A percentile compares a stretch with the other conserved stretches of the same genome.
Evolutionary conservation across 768 basidiomycete species (phyloP).

Genomic region (Astraeus odoratus): DNA sequence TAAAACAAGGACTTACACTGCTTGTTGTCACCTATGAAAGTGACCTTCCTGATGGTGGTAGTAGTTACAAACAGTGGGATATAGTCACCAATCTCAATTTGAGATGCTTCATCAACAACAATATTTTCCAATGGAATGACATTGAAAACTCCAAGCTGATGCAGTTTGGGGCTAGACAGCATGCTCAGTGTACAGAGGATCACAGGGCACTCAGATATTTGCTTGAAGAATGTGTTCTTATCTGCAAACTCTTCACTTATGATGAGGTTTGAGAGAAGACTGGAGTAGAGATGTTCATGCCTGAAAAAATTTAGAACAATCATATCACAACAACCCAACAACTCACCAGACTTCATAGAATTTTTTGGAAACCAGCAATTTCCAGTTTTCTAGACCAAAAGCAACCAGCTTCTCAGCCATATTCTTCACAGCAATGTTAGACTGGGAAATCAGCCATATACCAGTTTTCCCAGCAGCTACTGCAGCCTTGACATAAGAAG

Average conservation of each 20-base stretch:
- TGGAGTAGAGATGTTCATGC: constrained; percentile 73
- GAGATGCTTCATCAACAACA: constrained; percentile 61
- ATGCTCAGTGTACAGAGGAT: constrained; percentile 74
- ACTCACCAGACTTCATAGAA: constrained; percentile 64
- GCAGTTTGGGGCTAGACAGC: constrained; percentile 41
- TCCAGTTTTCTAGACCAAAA: constrained; percentile 49
- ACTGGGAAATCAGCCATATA: constrained; percentile 79
- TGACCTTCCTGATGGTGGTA: constrained; percentile 40
- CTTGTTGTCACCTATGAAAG: constrained; percentile 63
- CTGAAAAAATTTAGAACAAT: constrained; percentile 30
- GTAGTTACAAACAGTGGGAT: constrained; percentile 31
- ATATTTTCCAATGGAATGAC: constrained; percentile 39
- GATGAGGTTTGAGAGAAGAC: constrained; percentile 45
- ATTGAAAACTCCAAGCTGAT: constrained; percentile 14
- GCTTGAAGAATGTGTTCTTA: constrained; percentile 22
- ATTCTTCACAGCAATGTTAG: constrained; percentile 85
- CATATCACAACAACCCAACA: background rate
- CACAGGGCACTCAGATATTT: constrained; percentile 41
- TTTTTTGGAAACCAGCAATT: constrained; percentile 61
- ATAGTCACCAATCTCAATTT: constrained; percentile 54
- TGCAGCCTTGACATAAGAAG: constrained; percentile 49
- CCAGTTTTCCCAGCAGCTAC: constrained; percentile 35
- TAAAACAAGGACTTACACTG: constrained; percentile 41
- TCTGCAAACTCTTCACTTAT: constrained; percentile 32
- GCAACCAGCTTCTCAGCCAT: constrained; percentile 74